Conservation (phyloP, 2,329 filamentous ascomycete genomes). For the Trichophyton simii region DNA sequence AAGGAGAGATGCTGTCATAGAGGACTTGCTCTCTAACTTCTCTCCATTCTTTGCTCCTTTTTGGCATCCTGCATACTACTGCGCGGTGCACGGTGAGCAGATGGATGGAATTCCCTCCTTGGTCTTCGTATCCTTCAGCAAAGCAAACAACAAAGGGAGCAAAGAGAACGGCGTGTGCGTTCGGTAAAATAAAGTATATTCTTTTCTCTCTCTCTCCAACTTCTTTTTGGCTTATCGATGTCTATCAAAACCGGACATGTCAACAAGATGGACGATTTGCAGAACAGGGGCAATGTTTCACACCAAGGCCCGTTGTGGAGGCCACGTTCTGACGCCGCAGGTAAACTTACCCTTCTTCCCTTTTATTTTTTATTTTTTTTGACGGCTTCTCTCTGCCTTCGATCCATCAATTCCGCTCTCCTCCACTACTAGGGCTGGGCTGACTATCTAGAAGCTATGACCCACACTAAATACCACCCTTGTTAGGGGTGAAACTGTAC, state of each 20-base stretch:
- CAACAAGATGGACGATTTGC: background rate
- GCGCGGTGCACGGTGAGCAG: background rate
- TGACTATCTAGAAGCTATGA: background rate
- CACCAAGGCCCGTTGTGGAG: background rate
- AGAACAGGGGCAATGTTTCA: slow-evolving; percentile 1
- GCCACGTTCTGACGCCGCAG: background rate
- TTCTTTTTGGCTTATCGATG: background rate
- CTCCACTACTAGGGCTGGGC: background rate
- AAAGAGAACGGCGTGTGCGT: background rate
- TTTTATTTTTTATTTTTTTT: background rate
- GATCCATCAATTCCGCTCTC: background rate
- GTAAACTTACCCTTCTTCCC: background rate
- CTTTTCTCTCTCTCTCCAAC: background rate
- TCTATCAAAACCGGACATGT: background rate
- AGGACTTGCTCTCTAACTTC: background rate
- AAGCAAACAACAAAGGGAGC: background rate
- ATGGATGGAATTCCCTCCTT: background rate
- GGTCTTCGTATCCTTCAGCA: background rate
- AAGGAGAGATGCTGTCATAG: background rate
- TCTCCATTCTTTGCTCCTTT: background rate
- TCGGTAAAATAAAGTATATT: slow-evolving; percentile 2
- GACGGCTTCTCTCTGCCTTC: background rate
- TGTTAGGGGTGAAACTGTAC: background rate
- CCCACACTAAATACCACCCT: background rate
- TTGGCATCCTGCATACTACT: background rate